A percentile compares a stretch with the other conserved stretches of the same genome.
Conservation (phyloP, 2,329 filamentous ascomycete species). For the Truncatella angustata region DNA sequence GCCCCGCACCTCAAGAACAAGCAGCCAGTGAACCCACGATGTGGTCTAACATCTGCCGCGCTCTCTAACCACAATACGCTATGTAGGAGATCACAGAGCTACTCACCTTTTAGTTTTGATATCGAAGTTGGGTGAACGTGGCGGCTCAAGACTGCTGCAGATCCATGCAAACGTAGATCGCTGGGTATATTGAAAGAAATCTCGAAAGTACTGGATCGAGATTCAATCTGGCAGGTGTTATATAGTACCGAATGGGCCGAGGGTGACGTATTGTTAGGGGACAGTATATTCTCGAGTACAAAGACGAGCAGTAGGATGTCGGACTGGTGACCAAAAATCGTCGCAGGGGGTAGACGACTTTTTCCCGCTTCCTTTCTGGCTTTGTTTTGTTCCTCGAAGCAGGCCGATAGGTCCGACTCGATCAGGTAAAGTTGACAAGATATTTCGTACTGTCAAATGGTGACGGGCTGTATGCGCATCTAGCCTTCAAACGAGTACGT, state of each 20-base stretch:
- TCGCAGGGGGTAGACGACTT: neutral
- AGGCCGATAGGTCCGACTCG: neutral
- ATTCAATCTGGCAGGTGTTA: neutral
- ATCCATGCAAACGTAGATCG: neutral
- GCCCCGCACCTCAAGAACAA: slow-evolving; percentile 24
- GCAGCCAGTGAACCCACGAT: no score
- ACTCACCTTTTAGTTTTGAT: no score
- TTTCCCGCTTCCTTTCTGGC: no score
- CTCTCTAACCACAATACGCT: no score
- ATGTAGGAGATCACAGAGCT: no score
- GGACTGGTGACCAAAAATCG: neutral
- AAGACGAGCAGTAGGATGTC: neutral
- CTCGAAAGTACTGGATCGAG: neutral
- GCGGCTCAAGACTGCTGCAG: neutral
- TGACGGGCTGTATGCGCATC: neutral
- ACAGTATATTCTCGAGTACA: neutral
- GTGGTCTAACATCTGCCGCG: no score
- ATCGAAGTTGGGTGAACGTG: no score
- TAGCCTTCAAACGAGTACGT: no score
- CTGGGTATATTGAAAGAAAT: neutral
- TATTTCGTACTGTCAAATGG: neutral
- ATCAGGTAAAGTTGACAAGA: neutral
- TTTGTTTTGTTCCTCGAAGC: neutral
- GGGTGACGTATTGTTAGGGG: neutral
- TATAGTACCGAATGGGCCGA: neutral